Conservation (phyloP, 1,139 yeast genomes). For the Hanseniaspora uvarum region DNA sequence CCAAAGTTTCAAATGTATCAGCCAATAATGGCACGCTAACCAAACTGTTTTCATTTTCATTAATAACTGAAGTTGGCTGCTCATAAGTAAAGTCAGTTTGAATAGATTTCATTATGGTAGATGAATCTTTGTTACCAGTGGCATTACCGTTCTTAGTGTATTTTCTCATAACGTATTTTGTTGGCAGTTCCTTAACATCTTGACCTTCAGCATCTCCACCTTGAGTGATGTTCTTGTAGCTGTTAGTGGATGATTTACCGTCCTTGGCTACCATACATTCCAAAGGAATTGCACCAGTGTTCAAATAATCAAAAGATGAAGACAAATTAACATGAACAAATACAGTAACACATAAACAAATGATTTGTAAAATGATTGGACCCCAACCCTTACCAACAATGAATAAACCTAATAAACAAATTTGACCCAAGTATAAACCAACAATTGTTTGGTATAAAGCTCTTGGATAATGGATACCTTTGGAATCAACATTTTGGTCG, state of each 20-base stretch:
- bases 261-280: conserved; percentile 59
- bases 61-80: conserved; percentile 19
- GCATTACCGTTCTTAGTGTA: conserved; percentile 20
- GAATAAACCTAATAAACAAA: conserved; percentile 75
- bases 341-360: conserved; percentile 53
- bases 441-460: conserved; percentile 82
- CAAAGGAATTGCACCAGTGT: conserved; percentile 44
- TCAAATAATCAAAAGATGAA: conserved; percentile 53
- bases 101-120: conserved; percentile 19
- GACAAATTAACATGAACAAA: conserved; percentile 54
- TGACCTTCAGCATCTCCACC: background rate
- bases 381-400: conserved; percentile 94
- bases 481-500: conserved; percentile 54
- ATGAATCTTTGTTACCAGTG: conserved; percentile 20
- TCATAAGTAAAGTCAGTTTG: conserved; percentile 26
- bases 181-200: conserved; percentile 25
- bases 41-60: conserved; percentile 23
- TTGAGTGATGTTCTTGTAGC: conserved; percentile 17
- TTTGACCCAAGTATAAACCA: conserved; percentile 78
- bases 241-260: conserved; percentile 49
- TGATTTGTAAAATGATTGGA: conserved; percentile 66
- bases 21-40: conserved; percentile 39
- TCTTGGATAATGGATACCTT: conserved; percentile 79
- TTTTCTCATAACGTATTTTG: conserved; percentile 26
- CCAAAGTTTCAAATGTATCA: conserved; percentile 34